Conservation (phyloP, 169 alveolate genomes). For the Plasmodium gaboni region DNA sequence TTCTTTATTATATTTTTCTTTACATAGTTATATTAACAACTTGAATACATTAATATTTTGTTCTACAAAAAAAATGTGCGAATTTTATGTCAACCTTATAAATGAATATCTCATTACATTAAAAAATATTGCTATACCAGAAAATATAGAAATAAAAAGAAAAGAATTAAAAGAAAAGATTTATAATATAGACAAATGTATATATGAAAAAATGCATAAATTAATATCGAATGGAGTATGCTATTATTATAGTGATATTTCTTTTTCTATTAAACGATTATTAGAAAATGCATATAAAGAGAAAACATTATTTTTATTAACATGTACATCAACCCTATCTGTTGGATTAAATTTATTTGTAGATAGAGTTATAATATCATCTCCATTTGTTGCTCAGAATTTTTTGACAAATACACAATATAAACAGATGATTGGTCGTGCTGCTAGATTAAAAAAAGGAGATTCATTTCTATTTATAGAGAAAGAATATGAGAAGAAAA, state of each 20-base stretch:
- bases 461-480: constrained; percentile 57
- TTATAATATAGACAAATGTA: constrained; percentile 20
- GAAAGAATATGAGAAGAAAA: constrained; percentile 36
- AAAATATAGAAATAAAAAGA: constrained; percentile 23
- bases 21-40: constrained; percentile 27
- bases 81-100: constrained; percentile 27
- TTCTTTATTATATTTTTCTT: constrained; percentile 26
- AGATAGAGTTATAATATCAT: constrained; percentile 56
- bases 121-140: neutral
- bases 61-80: constrained; percentile 62
- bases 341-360: constrained; percentile 62
- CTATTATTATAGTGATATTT: constrained; percentile 65
- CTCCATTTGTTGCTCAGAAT: constrained; percentile 73
- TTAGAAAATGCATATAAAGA: constrained; percentile 44
- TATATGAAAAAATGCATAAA: constrained; percentile 35
- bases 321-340: constrained; percentile 68
- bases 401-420: constrained; percentile 57
- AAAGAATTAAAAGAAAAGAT: constrained; percentile 28
- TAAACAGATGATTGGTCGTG: constrained; percentile 74
- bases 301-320: constrained; percentile 49
- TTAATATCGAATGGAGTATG: constrained; percentile 45
- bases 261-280: constrained; percentile 13
- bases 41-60: constrained; percentile 63
- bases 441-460: constrained; percentile 68
- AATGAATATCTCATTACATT: constrained; percentile 19